Conservation (phyloP, 371 early-diverging fungal genomes). For the Mucor ambiguus region DNA sequence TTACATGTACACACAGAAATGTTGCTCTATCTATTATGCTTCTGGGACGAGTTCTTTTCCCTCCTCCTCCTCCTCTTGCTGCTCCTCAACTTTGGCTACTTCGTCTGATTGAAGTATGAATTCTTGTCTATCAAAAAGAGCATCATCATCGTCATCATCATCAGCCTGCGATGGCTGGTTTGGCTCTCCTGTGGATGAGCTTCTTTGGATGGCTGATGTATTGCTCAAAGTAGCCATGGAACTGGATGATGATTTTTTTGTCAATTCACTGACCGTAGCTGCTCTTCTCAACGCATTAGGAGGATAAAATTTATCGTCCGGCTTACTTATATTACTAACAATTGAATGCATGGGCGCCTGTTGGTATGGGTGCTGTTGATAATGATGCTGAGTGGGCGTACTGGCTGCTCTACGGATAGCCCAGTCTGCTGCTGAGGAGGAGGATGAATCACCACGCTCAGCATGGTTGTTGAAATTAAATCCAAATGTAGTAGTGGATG, state of each 20-base stretch:
- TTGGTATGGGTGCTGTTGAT: neutral
- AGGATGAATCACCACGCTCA: neutral
- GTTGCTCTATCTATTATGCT: neutral
- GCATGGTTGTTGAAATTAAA: neutral
- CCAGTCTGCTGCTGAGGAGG: constrained; percentile 8
- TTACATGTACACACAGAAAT: neutral
- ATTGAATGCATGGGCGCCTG: constrained; percentile 17
- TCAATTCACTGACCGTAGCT: constrained; percentile 13
- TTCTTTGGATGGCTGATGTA: neutral
- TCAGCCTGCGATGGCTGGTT: neutral
- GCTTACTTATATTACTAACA: constrained; percentile 15
- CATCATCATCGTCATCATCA: constrained; percentile 2
- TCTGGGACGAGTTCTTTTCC: neutral
- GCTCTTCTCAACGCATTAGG: constrained; percentile 12
- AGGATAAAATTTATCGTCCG: constrained; percentile 19
- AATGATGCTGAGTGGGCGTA: constrained; percentile 12
- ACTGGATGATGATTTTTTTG: neutral
- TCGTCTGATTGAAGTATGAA: constrained; percentile 35
- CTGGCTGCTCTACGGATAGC: constrained; percentile 17
- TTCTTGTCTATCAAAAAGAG: constrained; percentile 40
- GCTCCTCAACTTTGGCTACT: constrained; percentile 6
- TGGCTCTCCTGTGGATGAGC: neutral
- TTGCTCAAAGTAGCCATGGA: neutral
- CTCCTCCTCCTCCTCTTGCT: neutral
- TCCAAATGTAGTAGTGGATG: constrained; percentile 4